Conservation (phyloP, 257 asterid species). For the Anisodus tanguticus region DNA sequence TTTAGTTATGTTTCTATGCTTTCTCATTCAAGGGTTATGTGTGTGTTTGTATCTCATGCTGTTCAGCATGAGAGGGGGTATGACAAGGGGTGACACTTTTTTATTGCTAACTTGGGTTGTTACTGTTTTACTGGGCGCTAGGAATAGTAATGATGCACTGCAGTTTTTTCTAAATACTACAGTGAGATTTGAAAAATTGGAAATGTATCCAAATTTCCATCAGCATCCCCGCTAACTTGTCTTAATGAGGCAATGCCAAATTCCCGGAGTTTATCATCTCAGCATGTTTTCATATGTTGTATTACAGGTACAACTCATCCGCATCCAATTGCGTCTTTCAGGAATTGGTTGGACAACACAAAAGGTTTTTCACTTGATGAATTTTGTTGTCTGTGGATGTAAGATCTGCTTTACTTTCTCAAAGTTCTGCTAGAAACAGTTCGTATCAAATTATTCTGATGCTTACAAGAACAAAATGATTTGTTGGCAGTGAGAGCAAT, state of each 20-base stretch:
- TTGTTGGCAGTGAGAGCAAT: slow-evolving; percentile 42
- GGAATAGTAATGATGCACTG: background rate
- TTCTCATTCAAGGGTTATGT: background rate
- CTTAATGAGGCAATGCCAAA: background rate
- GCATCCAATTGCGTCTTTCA: slow-evolving; percentile 45
- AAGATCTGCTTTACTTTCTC: slow-evolving; percentile 38
- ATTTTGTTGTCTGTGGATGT: slow-evolving; percentile 46
- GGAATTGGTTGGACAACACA: slow-evolving; percentile 53
- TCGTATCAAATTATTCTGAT: background rate
- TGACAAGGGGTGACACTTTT: no score
- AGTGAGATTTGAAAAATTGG: background rate
- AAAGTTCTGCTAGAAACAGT: background rate
- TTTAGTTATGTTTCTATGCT: background rate
- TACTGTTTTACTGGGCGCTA: background rate
- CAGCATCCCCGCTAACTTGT: background rate
- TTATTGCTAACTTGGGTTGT: background rate
- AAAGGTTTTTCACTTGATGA: slow-evolving; percentile 52
- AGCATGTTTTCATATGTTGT: background rate
- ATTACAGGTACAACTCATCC: slow-evolving; percentile 43
- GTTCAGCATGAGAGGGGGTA: no score
- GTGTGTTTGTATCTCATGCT: background rate
- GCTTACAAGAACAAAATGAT: background rate
- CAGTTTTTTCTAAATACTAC: background rate
- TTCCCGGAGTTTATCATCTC: background rate
- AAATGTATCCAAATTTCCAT: slow-evolving; percentile 4